These are phyloP conservation scores for Craterostigma plantagineum DNA, from an alignment of 257 asterid genomes.

Conservation along the genomic window DNA sequence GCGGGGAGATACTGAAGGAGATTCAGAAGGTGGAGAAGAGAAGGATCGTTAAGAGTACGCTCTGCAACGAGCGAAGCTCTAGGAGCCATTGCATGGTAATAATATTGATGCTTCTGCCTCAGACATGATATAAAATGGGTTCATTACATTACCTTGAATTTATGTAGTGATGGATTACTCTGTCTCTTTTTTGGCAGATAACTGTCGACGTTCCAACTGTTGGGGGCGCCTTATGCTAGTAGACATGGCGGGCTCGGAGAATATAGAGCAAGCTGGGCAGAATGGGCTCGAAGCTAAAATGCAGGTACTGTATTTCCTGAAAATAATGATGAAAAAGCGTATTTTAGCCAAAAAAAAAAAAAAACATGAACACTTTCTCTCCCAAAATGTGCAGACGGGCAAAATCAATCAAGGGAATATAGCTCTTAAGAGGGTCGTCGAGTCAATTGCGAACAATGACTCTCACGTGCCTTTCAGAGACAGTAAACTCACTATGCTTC, in stretches of 20 bases:
- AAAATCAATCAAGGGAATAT: slow-evolving; percentile 89
- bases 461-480: slow-evolving; percentile 96
- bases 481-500: slow-evolving; percentile 97
- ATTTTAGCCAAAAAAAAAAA: too few relatives aligned
- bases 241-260: slow-evolving; percentile 99
- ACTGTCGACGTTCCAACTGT: slow-evolving; percentile 93
- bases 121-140: too few relatives aligned
- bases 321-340: too few relatives aligned
- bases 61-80: slow-evolving; percentile 86
- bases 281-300: slow-evolving; percentile 77
- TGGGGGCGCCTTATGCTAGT: slow-evolving; percentile 96
- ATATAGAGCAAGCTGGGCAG: slow-evolving; percentile 96
- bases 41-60: slow-evolving; percentile 75
- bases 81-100: slow-evolving; percentile 95
- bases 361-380: neutral
- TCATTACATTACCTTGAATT: too few relatives aligned
- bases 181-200: slow-evolving; percentile 31
- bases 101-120: too few relatives aligned
- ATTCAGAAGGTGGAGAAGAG: slow-evolving; percentile 92
- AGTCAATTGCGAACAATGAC: slow-evolving; percentile 91
- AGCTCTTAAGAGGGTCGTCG: slow-evolving; percentile 84
- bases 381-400: slow-evolving; percentile 42
- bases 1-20: slow-evolving; percentile 84
- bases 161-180: too few relatives aligned
- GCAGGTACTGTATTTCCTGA: too few relatives aligned